phyloP scores from a whole-genome alignment of 2,329 filamentous ascomycete species.

The Beauveria sp. region DNA sequence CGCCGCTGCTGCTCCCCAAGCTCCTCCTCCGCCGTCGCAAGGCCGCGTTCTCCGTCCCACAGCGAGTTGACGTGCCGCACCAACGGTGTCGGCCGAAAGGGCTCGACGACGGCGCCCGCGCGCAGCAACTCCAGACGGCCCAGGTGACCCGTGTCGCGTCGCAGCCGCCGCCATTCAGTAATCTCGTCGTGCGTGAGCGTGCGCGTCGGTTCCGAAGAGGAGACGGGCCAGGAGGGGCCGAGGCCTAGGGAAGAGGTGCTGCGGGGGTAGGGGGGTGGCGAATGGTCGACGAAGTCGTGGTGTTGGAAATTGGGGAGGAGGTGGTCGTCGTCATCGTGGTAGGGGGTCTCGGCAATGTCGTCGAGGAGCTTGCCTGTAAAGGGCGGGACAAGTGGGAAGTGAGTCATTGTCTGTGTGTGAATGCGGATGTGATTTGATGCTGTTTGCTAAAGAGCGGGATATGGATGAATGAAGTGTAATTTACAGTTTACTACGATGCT shows the following conservation, averaged over 20 bases:
- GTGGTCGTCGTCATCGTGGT: too few species aligned
- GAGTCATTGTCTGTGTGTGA: neutral
- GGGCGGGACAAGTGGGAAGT: neutral
- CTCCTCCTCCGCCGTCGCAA: too few species aligned
- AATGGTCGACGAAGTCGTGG: neutral
- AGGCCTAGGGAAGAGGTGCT: neutral
- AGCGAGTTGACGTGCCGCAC: too few species aligned
- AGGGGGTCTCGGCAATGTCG: neutral
- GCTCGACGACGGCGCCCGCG: too few species aligned
- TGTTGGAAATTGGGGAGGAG: too few species aligned
- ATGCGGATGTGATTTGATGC: neutral
- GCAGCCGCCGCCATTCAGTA: neutral
- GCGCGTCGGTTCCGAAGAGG: too few species aligned
- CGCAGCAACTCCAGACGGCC: too few species aligned
- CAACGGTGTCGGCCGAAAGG: too few species aligned
- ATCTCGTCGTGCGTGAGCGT: neutral
- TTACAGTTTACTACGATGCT: neutral
- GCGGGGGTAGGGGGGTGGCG: neutral
- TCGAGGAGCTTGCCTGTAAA: neutral
- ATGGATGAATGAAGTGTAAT: neutral
- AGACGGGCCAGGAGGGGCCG: too few species aligned
- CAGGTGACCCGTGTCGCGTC: too few species aligned
- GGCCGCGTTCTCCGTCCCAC: too few species aligned
- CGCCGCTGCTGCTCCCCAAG: neutral
- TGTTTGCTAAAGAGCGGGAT: neutral